phyloP scores from a whole-genome alignment of 2,329 filamentous ascomycete genomes.

The Alternaria brassicae region DNA sequence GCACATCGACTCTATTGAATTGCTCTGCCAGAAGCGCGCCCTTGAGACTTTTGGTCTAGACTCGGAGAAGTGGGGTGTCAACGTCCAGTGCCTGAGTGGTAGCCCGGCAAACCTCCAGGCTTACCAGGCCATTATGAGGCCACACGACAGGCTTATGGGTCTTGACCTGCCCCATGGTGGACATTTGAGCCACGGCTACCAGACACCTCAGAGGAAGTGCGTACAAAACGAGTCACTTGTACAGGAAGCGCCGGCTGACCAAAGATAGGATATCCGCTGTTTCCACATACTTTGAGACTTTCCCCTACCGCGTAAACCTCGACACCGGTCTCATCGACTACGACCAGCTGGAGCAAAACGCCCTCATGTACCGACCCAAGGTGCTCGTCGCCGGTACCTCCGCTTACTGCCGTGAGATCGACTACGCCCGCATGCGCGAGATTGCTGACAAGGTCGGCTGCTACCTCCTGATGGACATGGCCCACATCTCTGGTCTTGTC shows the following conservation, averaged over 20 bases:
- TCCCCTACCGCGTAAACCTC: conserved; percentile 92
- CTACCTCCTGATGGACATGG: conserved; percentile 95
- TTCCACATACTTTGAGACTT: conserved; percentile 98
- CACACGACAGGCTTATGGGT: conserved; percentile 96
- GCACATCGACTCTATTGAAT: conserved; percentile 90
- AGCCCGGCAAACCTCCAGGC: conserved; percentile 97
- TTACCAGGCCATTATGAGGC: conserved; percentile 96
- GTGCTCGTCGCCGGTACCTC: conserved; percentile 94
- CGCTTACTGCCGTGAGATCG: conserved; percentile 93
- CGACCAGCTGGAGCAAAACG: conserved; percentile 84
- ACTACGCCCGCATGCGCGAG: conserved; percentile 90
- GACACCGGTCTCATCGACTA: conserved; percentile 95
- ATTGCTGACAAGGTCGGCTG: conserved; percentile 91
- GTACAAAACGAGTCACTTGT: conserved; percentile 38
- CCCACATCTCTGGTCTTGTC: conserved; percentile 93
- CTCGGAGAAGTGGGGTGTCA: conserved; percentile 91
- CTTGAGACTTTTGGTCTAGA: conserved; percentile 86
- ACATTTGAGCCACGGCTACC: conserved; percentile 96
- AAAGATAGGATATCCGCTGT: conserved; percentile 84
- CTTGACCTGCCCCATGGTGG: conserved; percentile 93
- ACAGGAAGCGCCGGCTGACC: conserved; percentile 18
- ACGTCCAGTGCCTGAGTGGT: conserved; percentile 85
- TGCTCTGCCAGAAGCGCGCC: conserved; percentile 87
- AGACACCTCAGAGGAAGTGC: conserved; percentile 90
- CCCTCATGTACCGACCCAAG: conserved; percentile 90